Evolutionary conservation across 148 eudicot species (phyloP), one percentile per base, ranked within the genome.

Genomic region (Pharnaceum exiguum): DNA sequence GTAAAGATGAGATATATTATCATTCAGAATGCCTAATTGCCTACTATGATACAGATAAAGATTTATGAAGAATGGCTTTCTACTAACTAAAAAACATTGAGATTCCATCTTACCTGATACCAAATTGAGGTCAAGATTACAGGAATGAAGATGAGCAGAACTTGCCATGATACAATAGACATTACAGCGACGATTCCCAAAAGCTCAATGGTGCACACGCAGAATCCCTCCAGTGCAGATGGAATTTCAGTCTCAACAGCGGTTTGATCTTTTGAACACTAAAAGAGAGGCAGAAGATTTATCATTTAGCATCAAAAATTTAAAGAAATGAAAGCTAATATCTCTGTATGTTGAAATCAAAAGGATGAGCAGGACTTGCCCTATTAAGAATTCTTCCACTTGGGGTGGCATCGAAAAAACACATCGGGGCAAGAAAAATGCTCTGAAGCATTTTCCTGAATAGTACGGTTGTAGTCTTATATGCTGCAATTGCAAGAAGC

Each of bases 91-190:
- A n/a, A n/a, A n/a, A n/a, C n/a, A n/a, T n/a, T n/a, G n/a, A n/a
- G n/a, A n/a, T n/a, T n/a, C n/a, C n/a, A n/a, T n/a, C n/a, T n/a
- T 49, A 50, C 66, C 55, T 62, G 57, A 50, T 62, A 62, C 57
- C 66, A 62, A n/a, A 62, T 37, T 36, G 47, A 49, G 32, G 24
- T 28, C 10, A 62, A 27, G 18, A 50, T 13, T 12, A 62, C 12
- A n/a, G 66, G 66, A 12, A 62, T 50, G 66, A 37, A 62, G 3
- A 62, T 19, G 37, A 62, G 1, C 57, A 62, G 28, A 62, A 47
- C 45, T 38, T 50, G 24, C 66, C 66, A 62, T 0, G 66, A 56
- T 5, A 50, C 66, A 0, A 28, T 19, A 16, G 57, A 43, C 57
- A 62, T 62, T n/a, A 62, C 38, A 37, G 27, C 57, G 21, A 62